Percentiles rank a stretch among this genome's conserved stretches.
These are phyloP conservation scores for Boletus tylopilopsis DNA, from an alignment of 768 basidiomycete genomes.

Conservation along the genomic window DNA sequence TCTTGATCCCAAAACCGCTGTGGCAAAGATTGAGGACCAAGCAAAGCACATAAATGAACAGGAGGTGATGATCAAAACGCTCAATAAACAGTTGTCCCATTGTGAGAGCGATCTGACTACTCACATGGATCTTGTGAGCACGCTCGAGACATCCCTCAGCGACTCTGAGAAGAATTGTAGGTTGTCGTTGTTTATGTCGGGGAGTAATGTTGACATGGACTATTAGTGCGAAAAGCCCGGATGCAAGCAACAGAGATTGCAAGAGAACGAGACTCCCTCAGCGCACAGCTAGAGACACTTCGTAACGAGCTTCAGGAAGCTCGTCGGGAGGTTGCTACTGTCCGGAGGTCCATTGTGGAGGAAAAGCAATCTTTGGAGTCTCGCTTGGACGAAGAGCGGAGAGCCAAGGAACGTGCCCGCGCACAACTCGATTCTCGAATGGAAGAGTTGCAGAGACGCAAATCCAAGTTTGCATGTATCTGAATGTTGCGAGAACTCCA, in stretches of 20 bases:
- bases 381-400: constrained; percentile 80
- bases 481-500: constrained; percentile 37
- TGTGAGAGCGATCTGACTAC: constrained; percentile 89
- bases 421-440: constrained; percentile 84
- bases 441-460: constrained; percentile 79
- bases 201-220: constrained; percentile 8
- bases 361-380: constrained; percentile 86
- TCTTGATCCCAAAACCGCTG: constrained; percentile 51
- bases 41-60: constrained; percentile 77
- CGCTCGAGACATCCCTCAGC: constrained; percentile 79
- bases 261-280: constrained; percentile 78
- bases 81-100: constrained; percentile 92
- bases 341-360: constrained; percentile 77
- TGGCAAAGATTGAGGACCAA: constrained; percentile 65
- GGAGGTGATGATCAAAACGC: constrained; percentile 87
- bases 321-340: constrained; percentile 73
- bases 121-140: constrained; percentile 85
- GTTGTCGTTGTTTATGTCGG: constrained; percentile 31
- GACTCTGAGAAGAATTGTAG: constrained; percentile 92
- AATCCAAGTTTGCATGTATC: constrained; percentile 90
- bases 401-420: constrained; percentile 83
- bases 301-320: constrained; percentile 73
- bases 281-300: constrained; percentile 58
- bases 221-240: constrained; percentile 83
- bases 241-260: constrained; percentile 91